Conservation (phyloP, 805 yeast species). For the Saccharomycopsis microspora region DNA sequence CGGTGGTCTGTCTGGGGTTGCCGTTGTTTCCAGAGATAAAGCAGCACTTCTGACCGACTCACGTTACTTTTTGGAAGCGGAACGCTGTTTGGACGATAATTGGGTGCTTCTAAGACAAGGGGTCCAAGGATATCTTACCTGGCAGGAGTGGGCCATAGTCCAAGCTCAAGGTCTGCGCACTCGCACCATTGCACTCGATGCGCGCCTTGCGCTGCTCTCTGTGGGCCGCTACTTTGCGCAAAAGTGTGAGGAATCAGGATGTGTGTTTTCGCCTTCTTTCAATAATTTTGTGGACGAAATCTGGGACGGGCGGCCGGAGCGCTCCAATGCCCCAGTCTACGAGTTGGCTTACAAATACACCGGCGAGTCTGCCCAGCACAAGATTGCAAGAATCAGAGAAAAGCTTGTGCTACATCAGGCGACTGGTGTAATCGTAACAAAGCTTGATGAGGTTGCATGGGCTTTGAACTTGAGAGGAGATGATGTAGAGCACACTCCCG, state of each 20-base stretch:
- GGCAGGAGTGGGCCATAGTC: constrained; percentile 49
- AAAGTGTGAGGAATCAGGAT: constrained; percentile 20
- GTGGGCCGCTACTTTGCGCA: constrained; percentile 21
- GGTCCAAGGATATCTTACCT: constrained; percentile 34
- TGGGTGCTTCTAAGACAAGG: constrained; percentile 48
- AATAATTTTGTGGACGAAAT: constrained; percentile 64
- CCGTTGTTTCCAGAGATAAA: constrained; percentile 41
- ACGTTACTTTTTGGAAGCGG: constrained; percentile 48
- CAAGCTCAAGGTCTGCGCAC: not conserved
- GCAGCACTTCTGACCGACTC: constrained; percentile 48
- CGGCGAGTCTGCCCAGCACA: constrained; percentile 53
- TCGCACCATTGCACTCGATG: constrained; percentile 53
- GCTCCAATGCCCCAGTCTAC: constrained; percentile 34
- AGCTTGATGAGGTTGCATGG: constrained; percentile 90
- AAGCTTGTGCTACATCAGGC: constrained; percentile 24
- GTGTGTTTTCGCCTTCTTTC: constrained; percentile 38
- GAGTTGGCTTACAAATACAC: constrained; percentile 42
- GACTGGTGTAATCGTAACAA: constrained; percentile 34
- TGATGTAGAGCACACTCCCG: constrained; percentile 79
- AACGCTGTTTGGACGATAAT: constrained; percentile 46
- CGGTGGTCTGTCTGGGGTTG: constrained; percentile 52
- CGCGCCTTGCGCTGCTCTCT: constrained; percentile 50
- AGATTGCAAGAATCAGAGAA: constrained; percentile 37
- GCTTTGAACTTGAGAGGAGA: constrained; percentile 70
- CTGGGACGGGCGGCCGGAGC: constrained; percentile 71